These are phyloP conservation scores for Celoporthe dispersa DNA, from an alignment of 2,329 filamentous ascomycete genomes.

Conservation along the genomic window DNA sequence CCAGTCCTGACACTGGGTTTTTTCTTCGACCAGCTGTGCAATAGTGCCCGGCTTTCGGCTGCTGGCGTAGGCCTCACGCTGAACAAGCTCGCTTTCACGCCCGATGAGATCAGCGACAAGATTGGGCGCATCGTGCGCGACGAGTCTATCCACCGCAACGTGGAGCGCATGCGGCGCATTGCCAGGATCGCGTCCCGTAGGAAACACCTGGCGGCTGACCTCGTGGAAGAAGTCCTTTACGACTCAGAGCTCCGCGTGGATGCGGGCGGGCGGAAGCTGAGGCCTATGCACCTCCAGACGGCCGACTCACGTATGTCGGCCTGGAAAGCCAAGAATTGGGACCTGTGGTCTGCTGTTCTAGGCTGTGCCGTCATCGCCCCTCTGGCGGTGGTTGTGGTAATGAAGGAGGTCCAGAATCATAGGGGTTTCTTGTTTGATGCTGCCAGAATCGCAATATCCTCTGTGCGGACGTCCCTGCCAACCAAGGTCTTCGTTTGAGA, in stretches of 20 bases:
- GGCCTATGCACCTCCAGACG: conserved; percentile 49
- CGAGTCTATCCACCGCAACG: conserved; percentile 37
- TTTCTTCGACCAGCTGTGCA: conserved; percentile 49
- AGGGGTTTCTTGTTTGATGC: neutral
- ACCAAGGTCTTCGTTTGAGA: too few relatives aligned
- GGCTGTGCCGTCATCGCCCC: neutral
- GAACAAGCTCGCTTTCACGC: conserved; percentile 43
- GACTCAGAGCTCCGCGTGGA: conserved; percentile 38
- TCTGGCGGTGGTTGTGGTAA: neutral
- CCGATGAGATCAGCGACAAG: conserved; percentile 39
- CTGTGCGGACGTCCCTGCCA: too few relatives aligned
- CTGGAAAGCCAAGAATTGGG: conserved; percentile 46
- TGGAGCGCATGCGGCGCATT: conserved; percentile 44
- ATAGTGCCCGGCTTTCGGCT: conserved; percentile 41
- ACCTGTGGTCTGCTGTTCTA: conserved; percentile 34
- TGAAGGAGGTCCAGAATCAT: neutral
- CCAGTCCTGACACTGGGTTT: conserved; percentile 43
- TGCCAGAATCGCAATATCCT: neutral
- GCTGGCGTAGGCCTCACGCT: conserved; percentile 43
- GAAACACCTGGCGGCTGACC: conserved; percentile 45
- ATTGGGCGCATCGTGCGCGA: conserved; percentile 38
- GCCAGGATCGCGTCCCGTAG: conserved; percentile 42
- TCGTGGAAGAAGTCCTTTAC: conserved; percentile 48
- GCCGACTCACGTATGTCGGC: conserved; percentile 47
- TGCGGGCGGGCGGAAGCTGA: conserved; percentile 29